A percentile compares a stretch with the other conserved stretches of the same genome.
These are phyloP conservation scores for Malassezia globosa DNA, from an alignment of 1,284 basidiomycete species.

Conservation along the genomic window DNA sequence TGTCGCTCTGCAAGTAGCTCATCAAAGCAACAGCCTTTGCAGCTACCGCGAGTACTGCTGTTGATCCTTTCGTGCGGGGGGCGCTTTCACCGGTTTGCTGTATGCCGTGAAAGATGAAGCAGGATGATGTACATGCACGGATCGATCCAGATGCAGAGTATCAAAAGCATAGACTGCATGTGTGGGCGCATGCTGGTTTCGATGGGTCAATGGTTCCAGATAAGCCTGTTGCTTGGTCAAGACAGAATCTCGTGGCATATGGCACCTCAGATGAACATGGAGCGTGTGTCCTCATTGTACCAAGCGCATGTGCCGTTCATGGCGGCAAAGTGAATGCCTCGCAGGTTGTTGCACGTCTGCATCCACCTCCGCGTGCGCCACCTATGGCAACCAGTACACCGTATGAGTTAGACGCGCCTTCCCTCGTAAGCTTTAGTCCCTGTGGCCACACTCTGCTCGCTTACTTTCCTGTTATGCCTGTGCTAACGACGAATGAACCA, in stretches of 20 bases:
- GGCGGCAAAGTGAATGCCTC: no score
- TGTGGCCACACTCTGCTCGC: constrained; percentile 12
- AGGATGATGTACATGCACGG: not conserved
- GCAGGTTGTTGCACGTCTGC: not conserved
- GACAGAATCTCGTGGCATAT: constrained; percentile 6
- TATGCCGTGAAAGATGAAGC: not conserved
- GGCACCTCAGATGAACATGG: not conserved
- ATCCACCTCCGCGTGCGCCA: not conserved
- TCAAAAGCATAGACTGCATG: not conserved
- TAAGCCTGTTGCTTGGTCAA: constrained; percentile 10
- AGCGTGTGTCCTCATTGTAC: constrained; percentile 3
- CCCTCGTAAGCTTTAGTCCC: constrained; percentile 9
- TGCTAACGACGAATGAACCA: not conserved
- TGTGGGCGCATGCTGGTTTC: not conserved
- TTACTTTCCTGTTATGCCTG: constrained; percentile 4
- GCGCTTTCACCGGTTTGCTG: no score
- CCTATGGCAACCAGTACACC: not conserved
- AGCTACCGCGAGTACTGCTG: no score
- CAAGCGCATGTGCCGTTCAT: not conserved
- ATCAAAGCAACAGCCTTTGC: no score
- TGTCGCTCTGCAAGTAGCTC: no score
- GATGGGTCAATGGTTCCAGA: not conserved
- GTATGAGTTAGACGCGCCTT: not conserved
- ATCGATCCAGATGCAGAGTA: no score
- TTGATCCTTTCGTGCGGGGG: no score